These are phyloP conservation scores for Aspergillus heteromorphus DNA, from an alignment of 495 filamentous ascomycete genomes.

Conservation along the genomic window DNA sequence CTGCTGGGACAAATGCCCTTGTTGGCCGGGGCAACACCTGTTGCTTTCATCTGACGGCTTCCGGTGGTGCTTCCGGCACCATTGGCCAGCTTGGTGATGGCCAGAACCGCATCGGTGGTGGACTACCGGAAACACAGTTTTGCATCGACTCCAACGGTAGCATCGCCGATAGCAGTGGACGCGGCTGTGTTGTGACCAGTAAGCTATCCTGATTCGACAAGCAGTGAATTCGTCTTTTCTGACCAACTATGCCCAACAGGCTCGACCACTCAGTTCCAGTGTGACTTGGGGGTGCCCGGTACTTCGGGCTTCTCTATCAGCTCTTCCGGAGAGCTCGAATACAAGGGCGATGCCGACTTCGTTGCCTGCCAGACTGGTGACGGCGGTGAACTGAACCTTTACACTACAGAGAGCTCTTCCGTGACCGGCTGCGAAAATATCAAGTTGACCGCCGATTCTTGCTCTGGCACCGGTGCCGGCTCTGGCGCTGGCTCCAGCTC, in stretches of 20 bases:
- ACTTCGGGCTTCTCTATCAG: conserved; percentile 44
- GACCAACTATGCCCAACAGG: conserved; percentile 27
- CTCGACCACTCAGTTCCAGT: conserved; percentile 59
- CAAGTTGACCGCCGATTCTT: conserved; percentile 44
- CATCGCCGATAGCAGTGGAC: conserved; percentile 48
- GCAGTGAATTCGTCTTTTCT: conserved; percentile 3
- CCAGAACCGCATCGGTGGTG: conserved; percentile 48
- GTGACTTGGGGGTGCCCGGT: conserved; percentile 48
- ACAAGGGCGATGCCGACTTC: conserved; percentile 40
- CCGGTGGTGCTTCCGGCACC: conserved; percentile 41
- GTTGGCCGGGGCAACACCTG: conserved; percentile 36
- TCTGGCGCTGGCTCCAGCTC: conserved; percentile 13
- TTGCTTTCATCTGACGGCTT: conserved; percentile 47
- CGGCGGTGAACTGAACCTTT: conserved; percentile 47
- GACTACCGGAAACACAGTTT: conserved; percentile 32
- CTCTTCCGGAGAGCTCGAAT: conserved; percentile 43
- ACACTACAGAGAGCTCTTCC: conserved; percentile 39
- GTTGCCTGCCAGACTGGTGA: conserved; percentile 51
- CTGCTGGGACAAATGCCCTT: conserved; percentile 36
- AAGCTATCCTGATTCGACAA: conserved; percentile 5
- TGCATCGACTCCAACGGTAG: conserved; percentile 42
- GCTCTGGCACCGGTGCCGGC: conserved; percentile 26
- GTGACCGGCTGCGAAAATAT: conserved; percentile 43
- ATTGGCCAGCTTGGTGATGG: conserved; percentile 52
- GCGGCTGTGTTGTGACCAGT: conserved; percentile 57